Evolutionary conservation across 148 eudicot genomes (phyloP), one percentile per base, ranked within the genome.

Genomic region (Dianthus caryophyllus): DNA sequence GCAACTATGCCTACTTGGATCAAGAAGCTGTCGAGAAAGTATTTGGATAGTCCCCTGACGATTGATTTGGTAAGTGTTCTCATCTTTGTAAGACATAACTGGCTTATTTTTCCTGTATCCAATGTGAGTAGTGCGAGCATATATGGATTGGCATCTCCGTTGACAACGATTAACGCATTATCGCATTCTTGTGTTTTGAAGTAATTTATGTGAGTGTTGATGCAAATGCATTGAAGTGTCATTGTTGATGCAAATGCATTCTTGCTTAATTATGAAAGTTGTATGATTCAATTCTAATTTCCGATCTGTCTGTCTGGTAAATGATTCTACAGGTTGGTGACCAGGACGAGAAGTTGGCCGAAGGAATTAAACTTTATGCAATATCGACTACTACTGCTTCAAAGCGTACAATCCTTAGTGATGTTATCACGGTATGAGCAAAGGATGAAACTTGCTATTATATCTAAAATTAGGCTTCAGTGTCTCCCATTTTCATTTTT

Each of bases 1-100:
- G 98, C 98, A 29, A 94, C 98, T 36, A 90, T 94, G 96, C 98
- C 98, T 75, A 59, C 68, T 58, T 94, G 98, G 98, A 89, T 94
- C 22, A 90, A 94, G 79, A 90, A 94, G 73, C 67, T 94, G 73
- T 79, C 98, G 0, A 80, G 98, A 76, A 94, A 88, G 67, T 84
- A 85, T 71, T 58, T 94, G 79, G 68, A 87, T 60, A 85, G 72
- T 76, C 96, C 98, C 53, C 64, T 90, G 76, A 94, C 98, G 25
- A 90, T 94, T 73, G 98, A 94, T 78, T 78, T 94, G 83, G 98
- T 88, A 80, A 31, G 29, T 55, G 38, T 22, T 33, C 18, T 61
- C 51, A 70, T 51, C 15, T 46, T 27, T 44, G 3, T 20, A n/a
- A 11, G 18, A 21, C 4, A 21, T 14, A 66, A 58, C 52, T 20